Base-by-base conservation (phyloP, 148 eudicot genomes). In the Spergularia marina region DNA sequence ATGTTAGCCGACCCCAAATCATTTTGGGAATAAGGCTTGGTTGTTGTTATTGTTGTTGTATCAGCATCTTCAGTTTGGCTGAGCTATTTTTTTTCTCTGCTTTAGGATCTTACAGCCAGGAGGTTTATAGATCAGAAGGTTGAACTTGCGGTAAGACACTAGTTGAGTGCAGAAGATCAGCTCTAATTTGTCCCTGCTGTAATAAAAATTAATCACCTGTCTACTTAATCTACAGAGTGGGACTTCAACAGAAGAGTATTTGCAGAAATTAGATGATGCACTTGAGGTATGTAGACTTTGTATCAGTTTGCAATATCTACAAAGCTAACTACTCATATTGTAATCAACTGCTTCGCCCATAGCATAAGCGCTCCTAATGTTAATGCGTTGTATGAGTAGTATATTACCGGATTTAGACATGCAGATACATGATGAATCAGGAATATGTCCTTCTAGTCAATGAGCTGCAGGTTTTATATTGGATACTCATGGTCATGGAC, bases 31-130 rank as follows among this genome's bases (percentile, higher is more conserved):
- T 30, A 30, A 30, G 34, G 34, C 34, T 30, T 30, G 34, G 34
- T 30, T 30, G 34, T 30, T 30, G 34, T 30, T 30, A 2, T 30
- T 30, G 34, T 30, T 30, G n/a, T n/a, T n/a, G 36, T 30, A 30
- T 30, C 36, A 2, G 2, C 36, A 30, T 30, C 36, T 30, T 30
- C 36, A 0, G 2, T 30, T 30, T 30, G 15, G 62, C 25, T 56
- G 34, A 8, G 52, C 69, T 75, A 51, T 52, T 4, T 58, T 30
- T 54, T 40, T 14, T 60, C 41, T 40, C 30, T 71, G n/a, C 70
- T 74, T 59, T 72, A 94, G 98, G 98, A 94, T 87, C 84, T 82
- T 68, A 87, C 80, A 77, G 91, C 95, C 20, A 83, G 88, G 76
- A 80, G 82, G 74, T 85, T 78, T 83, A 86, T 94, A 65, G 81